A percentile compares a stretch with the other conserved stretches of the same genome.
These are phyloP conservation scores for Myochromella boudieri DNA, from an alignment of 768 basidiomycete genomes.

Conservation along the genomic window DNA sequence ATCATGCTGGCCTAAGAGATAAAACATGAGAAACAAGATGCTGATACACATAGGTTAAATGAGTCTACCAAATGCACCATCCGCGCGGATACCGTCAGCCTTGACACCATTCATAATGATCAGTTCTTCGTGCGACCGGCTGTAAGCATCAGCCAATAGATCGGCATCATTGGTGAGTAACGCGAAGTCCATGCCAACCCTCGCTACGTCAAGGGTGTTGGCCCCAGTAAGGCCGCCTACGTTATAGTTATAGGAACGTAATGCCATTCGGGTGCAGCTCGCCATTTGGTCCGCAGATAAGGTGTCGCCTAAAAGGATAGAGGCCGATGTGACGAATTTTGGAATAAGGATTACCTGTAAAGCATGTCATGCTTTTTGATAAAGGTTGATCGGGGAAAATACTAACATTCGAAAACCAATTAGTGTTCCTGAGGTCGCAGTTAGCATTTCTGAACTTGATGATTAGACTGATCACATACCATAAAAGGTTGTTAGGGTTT, in stretches of 20 bases:
- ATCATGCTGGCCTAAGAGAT: constrained; percentile 50
- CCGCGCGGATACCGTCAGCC: constrained; percentile 62
- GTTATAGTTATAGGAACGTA: constrained; percentile 43
- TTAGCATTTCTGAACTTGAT: background rate
- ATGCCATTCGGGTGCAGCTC: constrained; percentile 40
- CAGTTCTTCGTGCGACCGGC: constrained; percentile 53
- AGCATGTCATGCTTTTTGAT: background rate
- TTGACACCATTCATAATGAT: constrained; percentile 45
- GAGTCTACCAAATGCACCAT: constrained; percentile 47
- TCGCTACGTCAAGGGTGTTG: constrained; percentile 58
- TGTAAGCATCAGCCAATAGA: constrained; percentile 49
- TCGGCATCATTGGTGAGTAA: constrained; percentile 42
- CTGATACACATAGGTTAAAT: constrained; percentile 14
- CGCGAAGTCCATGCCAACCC: constrained; percentile 57
- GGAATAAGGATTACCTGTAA: constrained; percentile 52
- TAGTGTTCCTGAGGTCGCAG: constrained; percentile 39
- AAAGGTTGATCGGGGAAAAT: background rate
- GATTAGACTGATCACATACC: constrained; percentile 19
- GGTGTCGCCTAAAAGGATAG: constrained; percentile 40
- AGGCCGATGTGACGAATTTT: constrained; percentile 44
- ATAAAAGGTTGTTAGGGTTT: constrained; percentile 34
- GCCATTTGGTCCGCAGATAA: constrained; percentile 32
- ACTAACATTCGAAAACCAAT: constrained; percentile 51
- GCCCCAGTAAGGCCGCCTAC: constrained; percentile 49
- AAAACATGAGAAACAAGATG: constrained; percentile 10